Evolutionary conservation across 2,329 filamentous ascomycete species (phyloP).

Genomic region (Nemania bipapillata): DNA sequence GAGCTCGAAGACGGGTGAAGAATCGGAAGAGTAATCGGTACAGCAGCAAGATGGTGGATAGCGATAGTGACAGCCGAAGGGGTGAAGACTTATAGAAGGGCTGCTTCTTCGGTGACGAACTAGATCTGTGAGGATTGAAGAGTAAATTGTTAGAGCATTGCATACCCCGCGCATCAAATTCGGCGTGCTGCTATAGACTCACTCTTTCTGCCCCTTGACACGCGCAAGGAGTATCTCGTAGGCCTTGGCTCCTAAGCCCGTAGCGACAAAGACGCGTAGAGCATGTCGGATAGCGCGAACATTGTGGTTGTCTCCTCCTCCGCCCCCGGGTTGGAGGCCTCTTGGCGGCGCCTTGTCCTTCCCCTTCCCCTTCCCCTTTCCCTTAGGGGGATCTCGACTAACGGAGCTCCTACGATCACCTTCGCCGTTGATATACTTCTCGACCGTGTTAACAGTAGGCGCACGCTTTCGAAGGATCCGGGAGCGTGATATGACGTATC

Average conservation of each 20-base stretch:
- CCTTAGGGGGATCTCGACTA: constrained; percentile 49
- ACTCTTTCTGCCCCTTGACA: constrained; percentile 60
- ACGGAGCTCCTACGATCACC: constrained; percentile 38
- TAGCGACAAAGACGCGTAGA: constrained; percentile 74
- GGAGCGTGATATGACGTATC: constrained; percentile 81
- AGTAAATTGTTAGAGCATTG: constrained; percentile 1
- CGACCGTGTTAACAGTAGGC: constrained; percentile 67
- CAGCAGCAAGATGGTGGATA: constrained; percentile 86
- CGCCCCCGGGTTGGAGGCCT: constrained; percentile 45
- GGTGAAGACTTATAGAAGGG: constrained; percentile 73
- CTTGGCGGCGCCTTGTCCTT: constrained; percentile 30
- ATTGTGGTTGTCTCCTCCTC: constrained; percentile 71
- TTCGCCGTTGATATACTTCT: constrained; percentile 62
- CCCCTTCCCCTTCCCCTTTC: constrained; percentile 41
- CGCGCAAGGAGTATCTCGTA: constrained; percentile 65
- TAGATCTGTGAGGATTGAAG: constrained; percentile 36
- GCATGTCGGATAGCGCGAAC: constrained; percentile 76
- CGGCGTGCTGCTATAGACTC: constrained; percentile 47
- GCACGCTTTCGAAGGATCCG: constrained; percentile 65
- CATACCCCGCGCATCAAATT: constrained; percentile 3
- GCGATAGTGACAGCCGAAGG: constrained; percentile 80
- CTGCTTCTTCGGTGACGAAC: constrained; percentile 56
- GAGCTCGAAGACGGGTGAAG: constrained; percentile 79
- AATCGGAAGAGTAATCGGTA: constrained; percentile 92
- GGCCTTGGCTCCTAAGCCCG: constrained; percentile 71